Percentiles rank a stretch among this genome's conserved stretches.
Evolutionary conservation across 148 eudicot genomes (phyloP).

Genomic region (Camellia lanceoleosa): DNA sequence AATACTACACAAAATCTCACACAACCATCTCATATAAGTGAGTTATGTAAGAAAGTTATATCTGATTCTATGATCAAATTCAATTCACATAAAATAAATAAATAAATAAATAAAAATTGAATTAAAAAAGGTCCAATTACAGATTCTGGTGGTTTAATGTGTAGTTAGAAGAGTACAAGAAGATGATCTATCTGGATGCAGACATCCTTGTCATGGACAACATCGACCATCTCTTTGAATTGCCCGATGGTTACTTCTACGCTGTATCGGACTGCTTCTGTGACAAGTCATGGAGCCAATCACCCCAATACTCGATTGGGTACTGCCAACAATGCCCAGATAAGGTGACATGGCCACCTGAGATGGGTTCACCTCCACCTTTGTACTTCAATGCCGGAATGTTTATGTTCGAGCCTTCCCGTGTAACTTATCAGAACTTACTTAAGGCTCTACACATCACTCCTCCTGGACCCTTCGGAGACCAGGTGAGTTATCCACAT

Average conservation of each 20-base stretch:
- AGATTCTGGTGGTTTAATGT: neutral
- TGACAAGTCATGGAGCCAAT: conserved; percentile 25
- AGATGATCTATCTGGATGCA: conserved; percentile 30
- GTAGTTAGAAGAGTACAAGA: conserved; percentile 24
- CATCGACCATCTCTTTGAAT: conserved; percentile 28
- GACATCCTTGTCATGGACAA: conserved; percentile 26
- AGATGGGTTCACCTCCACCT: conserved; percentile 29
- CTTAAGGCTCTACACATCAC: conserved; percentile 18
- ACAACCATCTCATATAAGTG: no score
- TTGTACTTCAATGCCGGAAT: conserved; percentile 28
- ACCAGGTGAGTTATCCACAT: no score
- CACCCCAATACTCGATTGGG: conserved; percentile 24
- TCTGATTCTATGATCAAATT: no score
- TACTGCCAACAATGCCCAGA: conserved; percentile 32
- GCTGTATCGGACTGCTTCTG: conserved; percentile 30
- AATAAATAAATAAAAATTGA: no score
- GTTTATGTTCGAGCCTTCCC: conserved; percentile 23
- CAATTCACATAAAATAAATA: neutral
- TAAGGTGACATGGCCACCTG: conserved; percentile 22
- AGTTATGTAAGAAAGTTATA: no score
- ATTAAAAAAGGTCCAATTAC: no score
- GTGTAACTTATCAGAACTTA: conserved; percentile 10
- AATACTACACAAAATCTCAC: no score
- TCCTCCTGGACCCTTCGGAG: conserved; percentile 10
- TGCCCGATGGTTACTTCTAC: conserved; percentile 22